phyloP scores from a whole-genome alignment of 805 yeast species.

The Kluyveromyces dobzhanskii region DNA sequence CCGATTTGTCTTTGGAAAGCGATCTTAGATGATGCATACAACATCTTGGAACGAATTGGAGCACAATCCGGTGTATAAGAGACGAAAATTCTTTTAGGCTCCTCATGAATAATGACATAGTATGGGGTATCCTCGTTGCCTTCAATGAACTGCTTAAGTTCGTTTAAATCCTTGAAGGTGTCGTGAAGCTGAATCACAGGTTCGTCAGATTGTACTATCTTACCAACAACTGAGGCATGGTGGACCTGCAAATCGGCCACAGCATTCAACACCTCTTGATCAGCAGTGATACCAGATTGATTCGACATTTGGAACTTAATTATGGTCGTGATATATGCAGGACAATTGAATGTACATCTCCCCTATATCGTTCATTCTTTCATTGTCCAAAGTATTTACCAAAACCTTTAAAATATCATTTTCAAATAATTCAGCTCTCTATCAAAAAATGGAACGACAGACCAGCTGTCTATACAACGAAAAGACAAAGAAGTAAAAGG shows the following conservation, averaged over 20 bases:
- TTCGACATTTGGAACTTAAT: slow-evolving; percentile 40
- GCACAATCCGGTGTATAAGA: slow-evolving; percentile 84
- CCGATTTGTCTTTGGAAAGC: slow-evolving; percentile 72
- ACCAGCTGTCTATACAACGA: too few relatives aligned
- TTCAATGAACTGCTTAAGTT: slow-evolving; percentile 28
- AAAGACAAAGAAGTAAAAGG: too few relatives aligned
- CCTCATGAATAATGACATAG: slow-evolving; percentile 41
- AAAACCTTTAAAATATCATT: too few relatives aligned
- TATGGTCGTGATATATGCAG: neutral
- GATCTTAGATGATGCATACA: slow-evolving; percentile 85
- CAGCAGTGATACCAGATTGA: slow-evolving; percentile 51
- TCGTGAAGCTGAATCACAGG: slow-evolving; percentile 15
- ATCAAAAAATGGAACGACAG: too few relatives aligned
- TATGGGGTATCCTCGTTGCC: slow-evolving; percentile 35
- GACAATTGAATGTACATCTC: too few relatives aligned
- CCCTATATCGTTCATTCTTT: too few relatives aligned
- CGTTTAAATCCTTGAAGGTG: slow-evolving; percentile 28
- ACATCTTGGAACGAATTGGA: slow-evolving; percentile 77
- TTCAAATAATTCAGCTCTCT: too few relatives aligned
- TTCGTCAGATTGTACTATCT: slow-evolving; percentile 14
- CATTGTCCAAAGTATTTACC: too few relatives aligned
- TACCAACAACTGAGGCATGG: slow-evolving; percentile 13
- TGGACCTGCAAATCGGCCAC: slow-evolving; percentile 9
- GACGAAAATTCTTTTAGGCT: slow-evolving; percentile 38
- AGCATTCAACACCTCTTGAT: slow-evolving; percentile 17